Evolutionary conservation across 2,329 filamentous ascomycete species (phyloP).

Genomic region (Fonsecaea nubica): DNA sequence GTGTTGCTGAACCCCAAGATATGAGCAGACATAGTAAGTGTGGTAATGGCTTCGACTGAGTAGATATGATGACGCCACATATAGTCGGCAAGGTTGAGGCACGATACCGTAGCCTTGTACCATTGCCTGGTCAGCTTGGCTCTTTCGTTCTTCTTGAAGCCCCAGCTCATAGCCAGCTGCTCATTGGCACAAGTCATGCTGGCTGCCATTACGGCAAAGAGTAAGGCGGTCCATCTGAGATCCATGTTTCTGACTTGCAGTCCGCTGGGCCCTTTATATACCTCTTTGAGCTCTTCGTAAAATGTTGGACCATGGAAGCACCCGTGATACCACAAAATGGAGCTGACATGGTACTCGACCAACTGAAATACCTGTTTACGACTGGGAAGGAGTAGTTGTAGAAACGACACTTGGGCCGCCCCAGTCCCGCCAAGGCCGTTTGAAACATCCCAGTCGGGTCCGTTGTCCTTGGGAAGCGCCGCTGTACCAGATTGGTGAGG

Average conservation of each 20-base stretch:
- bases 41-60: slow-evolving; percentile 56
- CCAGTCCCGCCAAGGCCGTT: slow-evolving; percentile 36
- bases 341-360: slow-evolving; percentile 38
- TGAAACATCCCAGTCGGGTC: slow-evolving; percentile 39
- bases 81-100: slow-evolving; percentile 56
- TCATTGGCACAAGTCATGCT: slow-evolving; percentile 37
- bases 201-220: slow-evolving; percentile 35
- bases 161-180: slow-evolving; percentile 49
- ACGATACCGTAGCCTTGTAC: slow-evolving; percentile 55
- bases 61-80: slow-evolving; percentile 53
- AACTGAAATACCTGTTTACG: slow-evolving; percentile 36
- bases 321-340: slow-evolving; percentile 39
- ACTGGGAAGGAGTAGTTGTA: slow-evolving; percentile 38
- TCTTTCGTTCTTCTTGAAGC: slow-evolving; percentile 53
- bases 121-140: slow-evolving; percentile 52
- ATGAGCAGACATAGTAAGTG: slow-evolving; percentile 57
- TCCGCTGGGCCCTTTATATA: slow-evolving; percentile 31
- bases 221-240: slow-evolving; percentile 35
- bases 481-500: slow-evolving; percentile 36
- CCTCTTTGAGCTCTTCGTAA: slow-evolving; percentile 36
- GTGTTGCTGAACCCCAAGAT: slow-evolving; percentile 59
- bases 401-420: slow-evolving; percentile 37
- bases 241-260: slow-evolving; percentile 38
- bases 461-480: slow-evolving; percentile 26
- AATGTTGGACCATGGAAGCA: slow-evolving; percentile 39